phyloP scores from a whole-genome alignment of 352 stramenopile species.

The Pythium phragmiticola region DNA sequence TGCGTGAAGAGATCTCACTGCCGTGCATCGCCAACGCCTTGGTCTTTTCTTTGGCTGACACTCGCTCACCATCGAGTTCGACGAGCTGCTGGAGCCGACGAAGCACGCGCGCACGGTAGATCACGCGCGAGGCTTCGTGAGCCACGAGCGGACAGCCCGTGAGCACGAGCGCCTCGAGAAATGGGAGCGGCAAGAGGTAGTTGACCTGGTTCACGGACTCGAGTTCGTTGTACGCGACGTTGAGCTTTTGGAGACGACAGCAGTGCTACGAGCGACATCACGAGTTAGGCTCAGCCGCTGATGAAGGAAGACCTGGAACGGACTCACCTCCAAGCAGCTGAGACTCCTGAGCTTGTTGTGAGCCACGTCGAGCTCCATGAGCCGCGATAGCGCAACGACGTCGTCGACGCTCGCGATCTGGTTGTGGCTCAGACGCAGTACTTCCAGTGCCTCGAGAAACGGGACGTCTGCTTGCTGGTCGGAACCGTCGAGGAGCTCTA shows the following conservation, averaged over 20 bases:
- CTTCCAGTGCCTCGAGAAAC: conserved; percentile 47
- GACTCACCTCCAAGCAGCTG: conserved; percentile 38
- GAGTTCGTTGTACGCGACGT: conserved; percentile 52
- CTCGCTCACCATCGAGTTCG: conserved; percentile 46
- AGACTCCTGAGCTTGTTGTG: conserved; percentile 54
- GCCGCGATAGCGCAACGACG: conserved; percentile 42
- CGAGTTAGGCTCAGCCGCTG: not conserved
- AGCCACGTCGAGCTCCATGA: conserved; percentile 51
- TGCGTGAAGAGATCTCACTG: conserved; percentile 54
- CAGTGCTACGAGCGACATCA: conserved; percentile 31
- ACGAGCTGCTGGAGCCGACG: conserved; percentile 57
- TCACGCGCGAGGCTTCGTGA: conserved; percentile 34
- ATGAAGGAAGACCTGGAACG: not conserved
- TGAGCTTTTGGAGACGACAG: conserved; percentile 45
- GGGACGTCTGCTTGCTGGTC: not conserved
- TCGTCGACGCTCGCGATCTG: conserved; percentile 47
- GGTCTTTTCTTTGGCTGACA: conserved; percentile 72
- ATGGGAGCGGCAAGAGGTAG: conserved; percentile 38
- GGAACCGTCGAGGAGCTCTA: not conserved
- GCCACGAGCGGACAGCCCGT: conserved; percentile 41
- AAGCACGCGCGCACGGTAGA: conserved; percentile 65
- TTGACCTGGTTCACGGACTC: conserved; percentile 66
- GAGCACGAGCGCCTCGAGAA: conserved; percentile 49
- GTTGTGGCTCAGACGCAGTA: conserved; percentile 55
- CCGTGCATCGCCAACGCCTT: conserved; percentile 78